A percentile compares a stretch with the other conserved stretches of the same genome.
These are phyloP conservation scores for Clitoria ternatea DNA, from an alignment of 306 rosid species.

Conservation along the genomic window DNA sequence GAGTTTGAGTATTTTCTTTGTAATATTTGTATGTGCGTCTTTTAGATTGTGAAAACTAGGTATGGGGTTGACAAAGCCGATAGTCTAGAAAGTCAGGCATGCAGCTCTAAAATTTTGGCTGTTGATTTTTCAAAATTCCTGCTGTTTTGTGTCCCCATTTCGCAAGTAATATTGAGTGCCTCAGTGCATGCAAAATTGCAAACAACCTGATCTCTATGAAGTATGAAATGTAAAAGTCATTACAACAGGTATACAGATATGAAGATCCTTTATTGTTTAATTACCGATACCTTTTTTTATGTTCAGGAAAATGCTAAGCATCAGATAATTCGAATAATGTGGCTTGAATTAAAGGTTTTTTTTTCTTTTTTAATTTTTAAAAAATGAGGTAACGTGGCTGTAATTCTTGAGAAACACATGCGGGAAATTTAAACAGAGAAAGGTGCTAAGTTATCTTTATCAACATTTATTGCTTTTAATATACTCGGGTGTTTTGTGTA, in stretches of 20 bases:
- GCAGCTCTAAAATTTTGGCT: not conserved
- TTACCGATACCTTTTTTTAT: not conserved
- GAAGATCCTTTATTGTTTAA: not conserved
- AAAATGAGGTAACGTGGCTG: not conserved
- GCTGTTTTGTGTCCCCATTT: not conserved
- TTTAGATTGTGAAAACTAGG: not conserved
- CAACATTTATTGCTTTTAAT: not conserved
- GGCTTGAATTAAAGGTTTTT: not conserved
- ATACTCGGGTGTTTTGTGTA: slow-evolving; percentile 6
- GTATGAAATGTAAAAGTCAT: not conserved
- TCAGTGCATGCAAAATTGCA: not conserved
- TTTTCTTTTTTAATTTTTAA: not conserved
- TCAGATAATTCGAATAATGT: not conserved
- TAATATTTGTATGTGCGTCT: not conserved
- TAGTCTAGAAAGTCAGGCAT: not conserved
- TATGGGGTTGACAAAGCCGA: not conserved
- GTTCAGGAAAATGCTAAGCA: not conserved
- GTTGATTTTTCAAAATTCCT: not conserved
- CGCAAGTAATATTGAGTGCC: not conserved
- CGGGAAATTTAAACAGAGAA: not conserved
- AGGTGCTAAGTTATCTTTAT: not conserved
- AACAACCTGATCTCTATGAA: not conserved
- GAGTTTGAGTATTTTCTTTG: not conserved
- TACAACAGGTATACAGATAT: not conserved
- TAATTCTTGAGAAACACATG: not conserved